Evolutionary conservation across 805 yeast genomes (phyloP).

Genomic region (Pichia insulana): DNA sequence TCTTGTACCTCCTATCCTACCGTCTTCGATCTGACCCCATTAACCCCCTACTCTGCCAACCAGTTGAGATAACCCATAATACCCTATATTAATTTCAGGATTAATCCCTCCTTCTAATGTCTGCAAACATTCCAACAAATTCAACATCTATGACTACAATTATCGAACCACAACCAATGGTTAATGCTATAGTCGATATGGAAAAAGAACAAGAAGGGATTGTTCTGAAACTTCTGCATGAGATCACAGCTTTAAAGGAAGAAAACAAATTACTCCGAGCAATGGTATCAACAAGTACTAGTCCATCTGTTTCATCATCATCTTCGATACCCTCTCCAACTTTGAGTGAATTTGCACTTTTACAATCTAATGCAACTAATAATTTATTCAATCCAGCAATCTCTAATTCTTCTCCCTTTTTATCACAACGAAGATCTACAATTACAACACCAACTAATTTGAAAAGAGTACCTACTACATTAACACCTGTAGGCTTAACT

Average conservation of each 20-base stretch:
- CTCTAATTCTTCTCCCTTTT: neutral
- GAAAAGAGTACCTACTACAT: conserved; percentile 12
- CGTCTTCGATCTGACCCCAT: no score
- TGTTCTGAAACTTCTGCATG: conserved; percentile 56
- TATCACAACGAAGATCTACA: conserved; percentile 20
- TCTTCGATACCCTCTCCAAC: conserved; percentile 16
- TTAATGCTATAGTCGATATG: conserved; percentile 47
- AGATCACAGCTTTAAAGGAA: conserved; percentile 44
- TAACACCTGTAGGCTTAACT: conserved; percentile 8
- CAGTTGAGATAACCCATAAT: no score
- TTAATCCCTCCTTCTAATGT: neutral
- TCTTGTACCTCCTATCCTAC: no score
- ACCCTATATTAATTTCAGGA: no score
- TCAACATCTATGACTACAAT: neutral
- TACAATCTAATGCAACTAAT: conserved; percentile 15
- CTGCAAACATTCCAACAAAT: neutral
- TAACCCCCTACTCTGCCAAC: no score
- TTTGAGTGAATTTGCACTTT: conserved; percentile 1
- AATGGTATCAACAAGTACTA: conserved; percentile 13
- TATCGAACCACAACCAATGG: neutral
- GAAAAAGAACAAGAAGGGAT: conserved; percentile 73
- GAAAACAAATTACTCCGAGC: conserved; percentile 39
- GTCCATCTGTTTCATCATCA: conserved; percentile 8
- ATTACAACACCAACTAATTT: conserved; percentile 18
- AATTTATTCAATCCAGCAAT: neutral